A percentile compares a stretch with the other conserved stretches of the same genome.
Conservation (phyloP, 2,329 filamentous ascomycete species). For the Nemania bipapillata region DNA sequence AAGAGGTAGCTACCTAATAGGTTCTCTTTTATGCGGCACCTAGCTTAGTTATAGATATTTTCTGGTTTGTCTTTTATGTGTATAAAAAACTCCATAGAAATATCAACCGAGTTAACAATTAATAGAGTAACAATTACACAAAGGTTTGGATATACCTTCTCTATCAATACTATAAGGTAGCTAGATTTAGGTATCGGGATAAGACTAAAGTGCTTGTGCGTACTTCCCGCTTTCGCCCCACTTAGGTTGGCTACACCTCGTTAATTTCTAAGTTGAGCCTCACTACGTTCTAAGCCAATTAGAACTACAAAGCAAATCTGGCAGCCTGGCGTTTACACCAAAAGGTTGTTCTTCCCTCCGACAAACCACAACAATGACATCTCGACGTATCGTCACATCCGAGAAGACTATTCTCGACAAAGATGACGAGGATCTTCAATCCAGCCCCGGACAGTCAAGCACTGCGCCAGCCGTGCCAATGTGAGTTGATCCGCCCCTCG, state of each 20-base stretch:
- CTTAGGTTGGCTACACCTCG: constrained; percentile 1
- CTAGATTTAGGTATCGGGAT: no score
- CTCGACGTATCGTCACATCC: constrained; percentile 70
- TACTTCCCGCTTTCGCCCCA: constrained; percentile 4
- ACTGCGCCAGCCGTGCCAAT: constrained; percentile 84
- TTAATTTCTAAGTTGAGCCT: constrained; percentile 6
- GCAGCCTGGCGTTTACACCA: neutral
- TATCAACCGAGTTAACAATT: neutral
- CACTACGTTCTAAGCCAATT: neutral
- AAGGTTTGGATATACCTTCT: no score
- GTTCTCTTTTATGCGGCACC: neutral
- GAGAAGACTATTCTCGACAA: constrained; percentile 75
- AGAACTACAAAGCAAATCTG: neutral
- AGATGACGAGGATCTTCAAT: constrained; percentile 59
- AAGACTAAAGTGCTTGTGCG: neutral
- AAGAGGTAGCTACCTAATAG: neutral
- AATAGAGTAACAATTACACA: neutral
- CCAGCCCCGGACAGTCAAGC: constrained; percentile 61
- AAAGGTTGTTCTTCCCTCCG: neutral
- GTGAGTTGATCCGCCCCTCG: constrained; percentile 62
- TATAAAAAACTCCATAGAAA: neutral
- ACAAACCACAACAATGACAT: constrained; percentile 68
- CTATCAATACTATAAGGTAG: neutral
- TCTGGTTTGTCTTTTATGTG: neutral
- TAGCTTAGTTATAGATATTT: neutral